Evolutionary conservation across 1,284 basidiomycete species (phyloP).

Genomic region (Ceratobasidium sp.): DNA sequence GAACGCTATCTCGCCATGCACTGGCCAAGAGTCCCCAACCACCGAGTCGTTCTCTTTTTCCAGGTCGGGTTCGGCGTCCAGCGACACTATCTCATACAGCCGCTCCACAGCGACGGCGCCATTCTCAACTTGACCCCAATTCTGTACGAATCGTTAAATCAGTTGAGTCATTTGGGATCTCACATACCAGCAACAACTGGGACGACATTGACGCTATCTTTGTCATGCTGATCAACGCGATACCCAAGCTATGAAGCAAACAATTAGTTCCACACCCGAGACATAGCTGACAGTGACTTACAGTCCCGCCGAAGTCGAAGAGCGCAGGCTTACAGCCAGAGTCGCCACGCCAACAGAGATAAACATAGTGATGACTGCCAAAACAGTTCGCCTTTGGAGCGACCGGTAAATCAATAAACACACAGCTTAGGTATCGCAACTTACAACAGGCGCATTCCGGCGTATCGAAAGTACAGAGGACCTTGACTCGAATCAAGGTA

Average conservation of each 20-base stretch:
- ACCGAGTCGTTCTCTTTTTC: not conserved
- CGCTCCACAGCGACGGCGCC: slow-evolving; percentile 19
- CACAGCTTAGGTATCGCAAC: not conserved
- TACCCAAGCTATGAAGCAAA: slow-evolving; percentile 6
- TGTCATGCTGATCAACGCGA: slow-evolving; percentile 9
- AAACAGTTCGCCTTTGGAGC: slow-evolving; percentile 1
- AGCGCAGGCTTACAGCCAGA: not conserved
- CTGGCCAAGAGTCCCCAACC: not conserved
- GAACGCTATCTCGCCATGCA: not conserved
- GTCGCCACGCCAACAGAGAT: slow-evolving; percentile 8
- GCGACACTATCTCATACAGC: not conserved
- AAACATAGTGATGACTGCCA: slow-evolving; percentile 9
- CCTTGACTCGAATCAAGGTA: slow-evolving; percentile 21
- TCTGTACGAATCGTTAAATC: not conserved
- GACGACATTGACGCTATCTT: slow-evolving; percentile 2
- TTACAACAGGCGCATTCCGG: slow-evolving; percentile 24
- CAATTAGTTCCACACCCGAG: not conserved
- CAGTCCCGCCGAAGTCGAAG: slow-evolving; percentile 16
- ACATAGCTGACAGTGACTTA: not conserved
- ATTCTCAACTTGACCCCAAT: slow-evolving; percentile 11
- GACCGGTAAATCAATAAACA: too few species aligned
- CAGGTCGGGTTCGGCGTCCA: slow-evolving; percentile 3
- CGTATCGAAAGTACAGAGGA: slow-evolving; percentile 23
- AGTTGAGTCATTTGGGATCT: not conserved
- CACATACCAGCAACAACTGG: not conserved